A percentile compares a stretch with the other conserved stretches of the same genome.
Evolutionary conservation across 2,329 filamentous ascomycete genomes (phyloP).

Genomic region (Dactylonectria macrodidyma): DNA sequence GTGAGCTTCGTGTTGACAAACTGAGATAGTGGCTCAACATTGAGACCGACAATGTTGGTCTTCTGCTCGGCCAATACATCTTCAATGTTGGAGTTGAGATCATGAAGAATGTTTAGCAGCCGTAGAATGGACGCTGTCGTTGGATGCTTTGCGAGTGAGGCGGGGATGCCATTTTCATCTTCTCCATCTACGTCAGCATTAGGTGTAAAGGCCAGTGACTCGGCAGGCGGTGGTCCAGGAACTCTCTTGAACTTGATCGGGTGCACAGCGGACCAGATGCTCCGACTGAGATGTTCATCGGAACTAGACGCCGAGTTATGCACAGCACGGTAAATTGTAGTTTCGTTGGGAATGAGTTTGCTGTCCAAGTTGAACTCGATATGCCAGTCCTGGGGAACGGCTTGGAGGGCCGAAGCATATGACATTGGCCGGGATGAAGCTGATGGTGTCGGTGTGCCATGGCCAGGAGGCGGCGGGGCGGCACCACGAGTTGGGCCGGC

Average conservation of each 20-base stretch:
- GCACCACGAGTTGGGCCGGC: constrained; percentile 57
- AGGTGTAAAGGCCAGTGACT: constrained; percentile 73
- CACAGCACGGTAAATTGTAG: constrained; percentile 95
- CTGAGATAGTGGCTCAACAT: constrained; percentile 87
- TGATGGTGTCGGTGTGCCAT: constrained; percentile 63
- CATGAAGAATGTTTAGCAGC: constrained; percentile 90
- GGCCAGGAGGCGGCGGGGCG: constrained; percentile 57
- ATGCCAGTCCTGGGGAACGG: constrained; percentile 93
- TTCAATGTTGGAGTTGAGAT: constrained; percentile 92
- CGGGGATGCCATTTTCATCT: constrained; percentile 76
- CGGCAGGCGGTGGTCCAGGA: constrained; percentile 83
- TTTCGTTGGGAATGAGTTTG: constrained; percentile 89
- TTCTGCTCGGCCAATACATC: constrained; percentile 85
- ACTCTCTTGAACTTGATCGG: constrained; percentile 93
- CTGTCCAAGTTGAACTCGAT: constrained; percentile 93
- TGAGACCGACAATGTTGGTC: constrained; percentile 78
- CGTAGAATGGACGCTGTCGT: constrained; percentile 90
- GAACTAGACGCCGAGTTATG: constrained; percentile 71
- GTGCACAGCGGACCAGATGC: constrained; percentile 92
- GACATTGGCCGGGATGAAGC: constrained; percentile 78
- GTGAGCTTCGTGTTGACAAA: constrained; percentile 99
- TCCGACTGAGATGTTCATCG: constrained; percentile 79
- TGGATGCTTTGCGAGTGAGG: constrained; percentile 86
- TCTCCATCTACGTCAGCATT: constrained; percentile 65
- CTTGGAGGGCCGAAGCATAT: constrained; percentile 87